These are phyloP conservation scores for Avena atlantica DNA, from an alignment of 176 grass and related monocot genomes.

Conservation along the genomic window DNA sequence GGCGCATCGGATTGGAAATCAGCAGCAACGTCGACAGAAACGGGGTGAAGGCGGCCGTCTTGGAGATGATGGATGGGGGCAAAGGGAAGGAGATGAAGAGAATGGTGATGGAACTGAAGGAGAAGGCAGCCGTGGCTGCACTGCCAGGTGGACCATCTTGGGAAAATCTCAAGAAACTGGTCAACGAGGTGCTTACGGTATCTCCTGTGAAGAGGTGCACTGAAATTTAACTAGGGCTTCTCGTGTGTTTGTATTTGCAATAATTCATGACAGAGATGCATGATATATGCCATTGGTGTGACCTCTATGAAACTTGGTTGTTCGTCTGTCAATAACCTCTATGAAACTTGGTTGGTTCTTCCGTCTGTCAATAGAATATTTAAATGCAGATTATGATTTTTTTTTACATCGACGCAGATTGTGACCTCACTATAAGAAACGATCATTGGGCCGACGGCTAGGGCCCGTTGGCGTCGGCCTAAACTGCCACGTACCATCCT, in stretches of 20 bases:
- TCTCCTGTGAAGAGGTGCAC: no score
- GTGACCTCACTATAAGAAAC: no score
- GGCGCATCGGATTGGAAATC: constrained; percentile 19
- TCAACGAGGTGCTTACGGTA: background rate
- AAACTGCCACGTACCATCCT: no score
- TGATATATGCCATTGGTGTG: background rate
- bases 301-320: background rate
- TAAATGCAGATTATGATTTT: no score
- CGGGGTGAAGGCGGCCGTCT: constrained; percentile 4
- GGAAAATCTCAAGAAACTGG: background rate
- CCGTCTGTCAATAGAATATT: background rate
- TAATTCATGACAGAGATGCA: background rate
- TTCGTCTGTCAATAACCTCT: background rate
- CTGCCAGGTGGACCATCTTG: constrained; percentile 16
- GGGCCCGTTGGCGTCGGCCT: no score
- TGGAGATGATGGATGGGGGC: constrained; percentile 29
- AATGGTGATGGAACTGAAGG: constrained; percentile 16
- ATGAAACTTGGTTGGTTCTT: background rate
- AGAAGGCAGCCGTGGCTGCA: background rate
- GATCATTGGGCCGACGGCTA: no score
- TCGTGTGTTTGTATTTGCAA: background rate
- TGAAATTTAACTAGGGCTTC: background rate
- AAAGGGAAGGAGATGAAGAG: constrained; percentile 17
- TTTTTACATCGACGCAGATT: no score
- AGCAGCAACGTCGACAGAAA: background rate